A percentile compares a stretch with the other conserved stretches of the same genome.
Conservation (phyloP, 192 early-diverging fungal genomes). For the Backusella circina region DNA sequence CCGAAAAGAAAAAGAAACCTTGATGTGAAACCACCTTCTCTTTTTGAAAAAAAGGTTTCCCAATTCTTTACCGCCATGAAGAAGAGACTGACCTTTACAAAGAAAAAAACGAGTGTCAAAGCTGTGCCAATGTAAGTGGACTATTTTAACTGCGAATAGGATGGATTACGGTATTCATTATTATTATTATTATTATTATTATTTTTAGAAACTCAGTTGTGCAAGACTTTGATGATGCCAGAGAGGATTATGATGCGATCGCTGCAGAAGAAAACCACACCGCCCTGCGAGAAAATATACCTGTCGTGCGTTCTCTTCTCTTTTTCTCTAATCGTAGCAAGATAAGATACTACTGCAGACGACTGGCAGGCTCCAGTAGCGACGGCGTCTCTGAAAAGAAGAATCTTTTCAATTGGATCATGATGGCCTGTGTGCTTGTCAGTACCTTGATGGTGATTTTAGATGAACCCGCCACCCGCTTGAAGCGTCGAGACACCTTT, state of each 20-base stretch:
- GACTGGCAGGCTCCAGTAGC: constrained; percentile 33
- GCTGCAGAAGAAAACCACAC: constrained; percentile 28
- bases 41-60: not conserved
- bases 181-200: not conserved
- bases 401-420: constrained; percentile 45
- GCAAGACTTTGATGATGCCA: constrained; percentile 1
- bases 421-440: constrained; percentile 44
- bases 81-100: not conserved
- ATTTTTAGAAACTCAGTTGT: not conserved
- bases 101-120: not conserved
- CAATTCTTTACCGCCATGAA: not conserved
- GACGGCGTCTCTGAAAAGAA: constrained; percentile 27
- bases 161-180: too few species aligned
- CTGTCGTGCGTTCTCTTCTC: constrained; percentile 31
- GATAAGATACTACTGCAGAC: constrained; percentile 40
- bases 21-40: not conserved
- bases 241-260: constrained; percentile 25
- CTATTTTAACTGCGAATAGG: too few species aligned
- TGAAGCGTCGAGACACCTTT: constrained; percentile 5
- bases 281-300: constrained; percentile 5
- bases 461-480: constrained; percentile 26
- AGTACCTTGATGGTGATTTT: constrained; percentile 30
- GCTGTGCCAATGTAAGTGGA: not conserved
- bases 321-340: constrained; percentile 45
- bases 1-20: not conserved